Evolutionary conservation across 1,139 yeast species (phyloP).

Genomic region (Magnusiomyces tetraspermus): DNA sequence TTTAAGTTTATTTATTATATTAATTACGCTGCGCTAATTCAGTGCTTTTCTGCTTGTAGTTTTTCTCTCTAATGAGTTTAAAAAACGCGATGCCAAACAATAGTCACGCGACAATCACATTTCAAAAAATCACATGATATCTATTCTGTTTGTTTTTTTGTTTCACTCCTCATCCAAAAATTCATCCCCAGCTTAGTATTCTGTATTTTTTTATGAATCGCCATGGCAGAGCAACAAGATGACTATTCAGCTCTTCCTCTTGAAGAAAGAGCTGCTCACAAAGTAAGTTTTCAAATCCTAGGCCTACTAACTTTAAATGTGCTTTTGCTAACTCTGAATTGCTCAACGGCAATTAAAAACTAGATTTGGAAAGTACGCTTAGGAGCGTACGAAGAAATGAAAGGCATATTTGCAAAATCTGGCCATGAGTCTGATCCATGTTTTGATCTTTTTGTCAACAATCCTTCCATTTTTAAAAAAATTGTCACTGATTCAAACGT

Average conservation of each 20-base stretch:
- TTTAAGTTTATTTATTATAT: too few species aligned
- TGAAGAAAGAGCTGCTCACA: slow-evolving; percentile 57
- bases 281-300: slow-evolving; percentile 30
- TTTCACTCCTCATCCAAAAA: background rate
- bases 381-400: slow-evolving; percentile 66
- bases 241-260: slow-evolving; percentile 59
- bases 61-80: too few species aligned
- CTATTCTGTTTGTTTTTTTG: too few species aligned
- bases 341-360: background rate
- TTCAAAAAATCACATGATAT: too few species aligned
- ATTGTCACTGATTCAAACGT: slow-evolving; percentile 73
- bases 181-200: background rate
- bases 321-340: too few species aligned
- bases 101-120: too few species aligned
- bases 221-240: slow-evolving; percentile 32
- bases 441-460: slow-evolving; percentile 40
- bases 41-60: too few species aligned
- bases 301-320: too few species aligned
- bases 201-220: background rate
- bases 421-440: slow-evolving; percentile 48
- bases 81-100: too few species aligned
- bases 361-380: slow-evolving; percentile 94
- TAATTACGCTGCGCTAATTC: too few species aligned
- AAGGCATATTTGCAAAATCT: slow-evolving; percentile 44
- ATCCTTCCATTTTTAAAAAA: slow-evolving; percentile 45